Base-by-base conservation (phyloP, 441 rosid species). In the Brassica hybrid region DNA sequence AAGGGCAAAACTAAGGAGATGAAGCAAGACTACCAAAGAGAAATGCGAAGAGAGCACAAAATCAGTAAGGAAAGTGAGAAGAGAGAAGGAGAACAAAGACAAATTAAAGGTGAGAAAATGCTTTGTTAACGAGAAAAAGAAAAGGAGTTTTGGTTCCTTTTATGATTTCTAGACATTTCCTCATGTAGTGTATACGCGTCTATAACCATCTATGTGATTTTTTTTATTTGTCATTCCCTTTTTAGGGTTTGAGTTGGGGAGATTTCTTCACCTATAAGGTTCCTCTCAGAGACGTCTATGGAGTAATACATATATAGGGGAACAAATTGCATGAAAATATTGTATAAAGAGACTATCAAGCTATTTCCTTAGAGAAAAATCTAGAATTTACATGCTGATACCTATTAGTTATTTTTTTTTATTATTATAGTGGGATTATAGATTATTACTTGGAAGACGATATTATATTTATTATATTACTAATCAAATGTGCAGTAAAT, bases 231-330 rank as follows among this genome's bases (percentile, higher is more conserved):
- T 57, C 71, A 48, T 63, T 78, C 71, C 54, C 60, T 78, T 73
- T 79, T 79, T 79, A 79, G 82, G 82, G 82, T 62, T 79, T 67
- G 57, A 50, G 77, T 30, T 79, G 74, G 78, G 77, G 77, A 72
- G 69, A 16, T 73, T 68, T 69, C 82, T 79, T 79, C 78, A 66
- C 56, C 82, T 73, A 62, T 79, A 79, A 79, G 82, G 41, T 63
- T 79, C 56, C 78, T 62, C 66, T 74, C 74, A 4, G 10, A 66
- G 43, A 17, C 73, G 19, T 79, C 78, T 52, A 56, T 67, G 45
- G 71, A 74, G 30, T 73, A n/a, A n/a, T 14, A 41, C 71, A 72
- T 60, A 45, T 68, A 73, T 73, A 68, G 76, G 60, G 34, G 50
- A 36, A 52, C 19, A n/a, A 30, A 30, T 30, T 1, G 1, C 34